Conservation (phyloP, 768 basidiomycete species). For the Leccinellum rugosiceps region DNA sequence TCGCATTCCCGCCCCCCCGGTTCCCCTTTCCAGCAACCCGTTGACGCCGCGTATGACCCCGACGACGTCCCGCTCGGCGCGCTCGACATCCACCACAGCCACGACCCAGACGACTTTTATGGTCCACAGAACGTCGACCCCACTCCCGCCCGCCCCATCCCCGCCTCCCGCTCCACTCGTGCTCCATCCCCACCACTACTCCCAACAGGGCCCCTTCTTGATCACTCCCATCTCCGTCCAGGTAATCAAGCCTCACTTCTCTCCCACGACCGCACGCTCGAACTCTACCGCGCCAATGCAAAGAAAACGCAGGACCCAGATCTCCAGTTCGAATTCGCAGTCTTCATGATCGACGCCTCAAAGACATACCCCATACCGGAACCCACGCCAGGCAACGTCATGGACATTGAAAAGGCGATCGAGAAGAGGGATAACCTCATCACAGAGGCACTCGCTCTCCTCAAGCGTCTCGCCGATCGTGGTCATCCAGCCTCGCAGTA, state of each 20-base stretch:
- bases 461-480: slow-evolving; percentile 89
- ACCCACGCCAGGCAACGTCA: slow-evolving; percentile 65
- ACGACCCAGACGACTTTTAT: slow-evolving; percentile 44
- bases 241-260: slow-evolving; percentile 91
- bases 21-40: slow-evolving; percentile 26
- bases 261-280: slow-evolving; percentile 93
- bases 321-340: slow-evolving; percentile 96
- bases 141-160: slow-evolving; percentile 33
- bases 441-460: slow-evolving; percentile 80
- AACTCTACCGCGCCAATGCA: slow-evolving; percentile 95
- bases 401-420: slow-evolving; percentile 76
- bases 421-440: slow-evolving; percentile 86
- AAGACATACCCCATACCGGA: slow-evolving; percentile 81
- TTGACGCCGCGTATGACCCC: slow-evolving; percentile 36
- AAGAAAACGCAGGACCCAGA: slow-evolving; percentile 99
- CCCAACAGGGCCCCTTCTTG: slow-evolving; percentile 62
- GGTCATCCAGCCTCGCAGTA: slow-evolving; percentile 95
- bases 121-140: slow-evolving; percentile 26
- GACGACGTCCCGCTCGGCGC: slow-evolving; percentile 38
- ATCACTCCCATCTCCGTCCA: slow-evolving; percentile 90
- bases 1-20: slow-evolving; percentile 12
- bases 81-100: slow-evolving; percentile 25
- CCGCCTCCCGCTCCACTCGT: slow-evolving; percentile 53
- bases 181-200: slow-evolving; percentile 60
- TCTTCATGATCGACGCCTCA: slow-evolving; percentile 97